These are phyloP conservation scores for Eucalyptus pauciflora DNA, from an alignment of 345 rosid species.

Conservation along the genomic window DNA sequence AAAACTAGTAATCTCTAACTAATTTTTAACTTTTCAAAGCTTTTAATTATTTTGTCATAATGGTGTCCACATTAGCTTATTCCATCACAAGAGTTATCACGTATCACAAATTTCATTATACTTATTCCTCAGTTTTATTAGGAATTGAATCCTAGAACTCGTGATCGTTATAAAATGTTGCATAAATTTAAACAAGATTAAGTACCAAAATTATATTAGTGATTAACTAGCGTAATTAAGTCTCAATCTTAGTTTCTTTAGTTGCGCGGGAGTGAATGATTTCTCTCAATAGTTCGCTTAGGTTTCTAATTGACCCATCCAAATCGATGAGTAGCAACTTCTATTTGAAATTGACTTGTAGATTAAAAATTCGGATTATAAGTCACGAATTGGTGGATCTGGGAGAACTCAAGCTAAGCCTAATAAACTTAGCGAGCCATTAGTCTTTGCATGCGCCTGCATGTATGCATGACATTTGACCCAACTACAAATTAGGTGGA, in stretches of 20 bases:
- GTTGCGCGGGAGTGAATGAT: fast-evolving
- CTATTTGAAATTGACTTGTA: no score
- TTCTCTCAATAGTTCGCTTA: no score
- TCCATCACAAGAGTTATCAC: background rate
- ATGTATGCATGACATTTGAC: background rate
- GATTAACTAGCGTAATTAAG: no score
- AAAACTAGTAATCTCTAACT: background rate
- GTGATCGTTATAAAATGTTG: fast-evolving
- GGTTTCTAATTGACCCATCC: fast-evolving
- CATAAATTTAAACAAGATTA: no score
- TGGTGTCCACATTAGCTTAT: background rate
- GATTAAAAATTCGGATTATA: fast-evolving
- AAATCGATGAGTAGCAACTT: fast-evolving
- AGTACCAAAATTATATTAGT: fast-evolving
- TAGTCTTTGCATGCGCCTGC: fast-evolving
- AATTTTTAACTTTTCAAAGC: background rate
- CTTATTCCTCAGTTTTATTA: no score
- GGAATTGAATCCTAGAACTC: no score
- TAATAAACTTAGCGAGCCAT: no score
- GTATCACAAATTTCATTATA: background rate
- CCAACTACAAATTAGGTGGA: background rate
- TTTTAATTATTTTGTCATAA: background rate
- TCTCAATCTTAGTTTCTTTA: fast-evolving
- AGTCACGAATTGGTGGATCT: fast-evolving
- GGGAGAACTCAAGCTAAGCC: no score